These are phyloP conservation scores for Starmerella ratchasimensis DNA, from an alignment of 805 yeast species.

Conservation along the genomic window DNA sequence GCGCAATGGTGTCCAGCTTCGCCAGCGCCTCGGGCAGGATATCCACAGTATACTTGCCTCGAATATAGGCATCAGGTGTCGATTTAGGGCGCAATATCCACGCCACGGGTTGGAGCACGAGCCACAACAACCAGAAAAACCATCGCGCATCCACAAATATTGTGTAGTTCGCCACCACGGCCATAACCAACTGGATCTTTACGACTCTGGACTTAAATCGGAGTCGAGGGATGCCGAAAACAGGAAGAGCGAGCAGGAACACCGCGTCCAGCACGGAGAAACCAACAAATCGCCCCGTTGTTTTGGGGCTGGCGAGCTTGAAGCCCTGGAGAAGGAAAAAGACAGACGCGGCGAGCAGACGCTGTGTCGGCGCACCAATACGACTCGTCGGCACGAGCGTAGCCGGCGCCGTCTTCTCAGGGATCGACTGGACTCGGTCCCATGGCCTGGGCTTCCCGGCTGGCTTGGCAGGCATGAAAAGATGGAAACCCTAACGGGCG, in stretches of 20 bases:
- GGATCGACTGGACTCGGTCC: neutral
- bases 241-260: conserved; percentile 56
- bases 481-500: no score
- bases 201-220: conserved; percentile 49
- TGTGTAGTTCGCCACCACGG: conserved; percentile 35
- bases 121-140: conserved; percentile 10
- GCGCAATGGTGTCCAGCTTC: conserved; percentile 44
- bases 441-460: conserved; percentile 2
- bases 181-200: conserved; percentile 32
- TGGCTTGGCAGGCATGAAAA: no score
- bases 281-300: conserved; percentile 34
- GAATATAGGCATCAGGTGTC: conserved; percentile 3
- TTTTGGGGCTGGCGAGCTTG: conserved; percentile 58
- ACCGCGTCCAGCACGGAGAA: conserved; percentile 61
- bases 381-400: conserved; percentile 46
- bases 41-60: conserved; percentile 74
- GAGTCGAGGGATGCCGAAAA: conserved; percentile 62
- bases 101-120: conserved; percentile 4
- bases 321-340: conserved; percentile 72
- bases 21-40: conserved; percentile 88
- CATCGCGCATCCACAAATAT: conserved; percentile 36
- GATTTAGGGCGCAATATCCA: neutral
- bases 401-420: conserved; percentile 3
- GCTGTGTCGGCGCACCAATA: conserved; percentile 53
- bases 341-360: conserved; percentile 49